Evolutionary conservation across 148 eudicot genomes (phyloP).

Genomic region (Beta vulgaris): DNA sequence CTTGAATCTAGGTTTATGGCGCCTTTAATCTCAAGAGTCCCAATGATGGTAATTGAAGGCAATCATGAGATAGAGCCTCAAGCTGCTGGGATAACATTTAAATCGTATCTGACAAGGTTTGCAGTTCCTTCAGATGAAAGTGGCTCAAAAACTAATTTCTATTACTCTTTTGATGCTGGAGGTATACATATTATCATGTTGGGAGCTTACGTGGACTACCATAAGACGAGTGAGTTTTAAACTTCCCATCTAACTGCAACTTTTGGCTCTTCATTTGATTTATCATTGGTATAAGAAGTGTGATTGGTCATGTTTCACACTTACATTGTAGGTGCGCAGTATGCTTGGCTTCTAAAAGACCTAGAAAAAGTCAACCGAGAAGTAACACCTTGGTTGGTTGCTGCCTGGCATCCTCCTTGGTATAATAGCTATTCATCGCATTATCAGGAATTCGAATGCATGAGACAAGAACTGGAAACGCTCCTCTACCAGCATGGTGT

Average conservation of each 20-base stretch:
- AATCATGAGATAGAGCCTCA: conserved; percentile 98
- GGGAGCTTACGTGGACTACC: conserved; percentile 82
- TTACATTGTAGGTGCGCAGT: conserved; percentile 58
- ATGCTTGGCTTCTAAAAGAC: conserved; percentile 68
- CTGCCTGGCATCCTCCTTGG: conserved; percentile 96
- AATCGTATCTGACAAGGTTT: conserved; percentile 73
- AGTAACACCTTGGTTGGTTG: conserved; percentile 84
- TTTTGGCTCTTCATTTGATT: background rate
- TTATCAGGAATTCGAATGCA: conserved; percentile 95
- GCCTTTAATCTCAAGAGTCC: conserved; percentile 72
- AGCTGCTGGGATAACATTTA: conserved; percentile 52
- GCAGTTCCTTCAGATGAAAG: conserved; percentile 78
- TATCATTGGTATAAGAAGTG: background rate
- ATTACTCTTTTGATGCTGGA: conserved; percentile 86
- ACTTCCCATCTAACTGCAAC: background rate
- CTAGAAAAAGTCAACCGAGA: conserved; percentile 46
- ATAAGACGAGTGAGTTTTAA: conserved; percentile 47
- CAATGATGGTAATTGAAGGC: conserved; percentile 93
- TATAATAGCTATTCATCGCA: conserved; percentile 93
- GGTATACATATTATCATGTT: conserved; percentile 82
- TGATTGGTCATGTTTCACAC: background rate
- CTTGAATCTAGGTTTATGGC: conserved; percentile 67
- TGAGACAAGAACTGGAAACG: conserved; percentile 88
- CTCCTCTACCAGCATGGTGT: conserved; percentile 61
- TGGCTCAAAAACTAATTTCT: conserved; percentile 59